Evolutionary conservation across 345 rosid genomes (phyloP).

Genomic region (Ailanthus altissimus): DNA sequence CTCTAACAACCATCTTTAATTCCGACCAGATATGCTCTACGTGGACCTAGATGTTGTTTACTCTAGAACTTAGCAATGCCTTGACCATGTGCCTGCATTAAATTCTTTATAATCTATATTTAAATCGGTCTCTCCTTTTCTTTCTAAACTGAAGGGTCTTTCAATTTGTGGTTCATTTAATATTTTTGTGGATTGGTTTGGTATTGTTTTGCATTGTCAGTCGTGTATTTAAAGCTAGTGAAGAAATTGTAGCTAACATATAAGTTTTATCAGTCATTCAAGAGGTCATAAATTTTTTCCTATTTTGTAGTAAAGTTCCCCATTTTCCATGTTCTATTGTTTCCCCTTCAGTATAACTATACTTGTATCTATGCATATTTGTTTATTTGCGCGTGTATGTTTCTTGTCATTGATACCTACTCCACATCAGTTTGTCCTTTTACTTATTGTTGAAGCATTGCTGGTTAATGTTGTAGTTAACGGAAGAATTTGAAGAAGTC

Average conservation of each 20-base stretch:
- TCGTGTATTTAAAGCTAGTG: background rate
- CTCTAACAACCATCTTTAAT: background rate
- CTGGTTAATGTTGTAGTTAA: slow-evolving; percentile 40
- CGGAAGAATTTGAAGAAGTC: slow-evolving; percentile 88
- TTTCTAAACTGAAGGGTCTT: background rate
- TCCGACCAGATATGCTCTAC: background rate
- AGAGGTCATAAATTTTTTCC: background rate
- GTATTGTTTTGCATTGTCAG: background rate
- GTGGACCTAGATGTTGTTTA: background rate
- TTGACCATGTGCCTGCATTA: background rate
- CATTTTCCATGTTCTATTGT: background rate
- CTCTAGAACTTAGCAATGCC: background rate
- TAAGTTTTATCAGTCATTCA: background rate
- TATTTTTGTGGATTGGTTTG: background rate
- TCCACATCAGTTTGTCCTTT: background rate
- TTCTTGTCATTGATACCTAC: background rate
- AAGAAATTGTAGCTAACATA: background rate
- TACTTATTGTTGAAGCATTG: slow-evolving; percentile 16
- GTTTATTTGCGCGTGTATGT: background rate
- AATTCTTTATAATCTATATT: background rate
- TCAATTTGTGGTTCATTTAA: background rate
- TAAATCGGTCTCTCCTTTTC: background rate
- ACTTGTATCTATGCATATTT: background rate
- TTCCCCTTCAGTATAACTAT: background rate
- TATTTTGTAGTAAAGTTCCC: background rate